Conservation (phyloP, 2,329 filamentous ascomycete genomes). For the Apiospora rasikravindrae region DNA sequence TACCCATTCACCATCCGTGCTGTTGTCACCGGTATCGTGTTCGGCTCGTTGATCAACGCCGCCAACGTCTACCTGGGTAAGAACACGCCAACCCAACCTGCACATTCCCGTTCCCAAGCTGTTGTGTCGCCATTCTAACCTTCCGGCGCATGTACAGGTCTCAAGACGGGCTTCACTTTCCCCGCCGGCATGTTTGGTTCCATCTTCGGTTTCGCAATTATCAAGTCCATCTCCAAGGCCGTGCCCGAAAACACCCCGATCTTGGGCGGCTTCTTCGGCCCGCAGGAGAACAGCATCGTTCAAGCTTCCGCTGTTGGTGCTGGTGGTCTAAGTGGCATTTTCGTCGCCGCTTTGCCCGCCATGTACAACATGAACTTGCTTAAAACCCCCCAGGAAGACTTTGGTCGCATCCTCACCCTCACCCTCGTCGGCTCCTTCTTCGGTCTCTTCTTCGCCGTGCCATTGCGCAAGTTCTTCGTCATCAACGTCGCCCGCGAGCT, state of each 20-base stretch:
- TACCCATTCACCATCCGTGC: constrained; percentile 61
- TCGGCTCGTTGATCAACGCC: constrained; percentile 65
- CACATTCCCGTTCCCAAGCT: too few species aligned
- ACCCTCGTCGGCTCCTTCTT: constrained; percentile 65
- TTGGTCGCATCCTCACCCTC: constrained; percentile 59
- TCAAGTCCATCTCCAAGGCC: constrained; percentile 58
- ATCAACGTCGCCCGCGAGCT: constrained; percentile 65
- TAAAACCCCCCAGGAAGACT: constrained; percentile 54
- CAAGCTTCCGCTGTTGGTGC: constrained; percentile 65
- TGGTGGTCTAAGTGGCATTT: constrained; percentile 61
- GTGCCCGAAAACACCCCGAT: constrained; percentile 54
- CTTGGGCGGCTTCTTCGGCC: constrained; percentile 60
- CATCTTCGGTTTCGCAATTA: constrained; percentile 60
- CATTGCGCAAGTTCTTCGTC: constrained; percentile 68
- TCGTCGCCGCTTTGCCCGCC: constrained; percentile 64
- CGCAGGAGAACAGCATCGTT: constrained; percentile 67
- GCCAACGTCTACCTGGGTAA: constrained; percentile 62
- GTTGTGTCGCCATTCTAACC: background rate
- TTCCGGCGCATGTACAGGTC: constrained; percentile 40
- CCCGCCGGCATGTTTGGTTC: constrained; percentile 44
- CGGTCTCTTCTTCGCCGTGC: constrained; percentile 63
- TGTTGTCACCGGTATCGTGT: constrained; percentile 57
- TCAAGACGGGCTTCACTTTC: constrained; percentile 59
- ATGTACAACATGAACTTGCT: constrained; percentile 62
- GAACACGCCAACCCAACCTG: background rate